phyloP scores from a whole-genome alignment of 2,329 filamentous ascomycete genomes.

The Ophiostoma perfectum region DNA sequence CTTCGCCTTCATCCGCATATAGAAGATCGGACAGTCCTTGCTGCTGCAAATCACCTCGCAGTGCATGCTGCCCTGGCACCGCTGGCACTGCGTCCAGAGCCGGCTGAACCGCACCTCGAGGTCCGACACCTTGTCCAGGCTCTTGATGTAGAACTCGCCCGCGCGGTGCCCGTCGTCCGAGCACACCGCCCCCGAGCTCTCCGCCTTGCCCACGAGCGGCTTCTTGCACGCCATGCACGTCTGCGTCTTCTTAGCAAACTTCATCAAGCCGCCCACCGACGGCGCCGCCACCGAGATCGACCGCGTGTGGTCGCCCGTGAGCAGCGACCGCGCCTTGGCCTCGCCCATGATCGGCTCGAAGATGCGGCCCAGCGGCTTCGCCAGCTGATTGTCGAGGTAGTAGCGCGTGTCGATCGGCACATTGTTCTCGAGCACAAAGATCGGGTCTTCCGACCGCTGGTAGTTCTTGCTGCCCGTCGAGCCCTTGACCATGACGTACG shows the following conservation, averaged over 20 bases:
- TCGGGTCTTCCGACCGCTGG: conserved; percentile 93
- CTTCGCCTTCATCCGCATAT: conserved; percentile 99
- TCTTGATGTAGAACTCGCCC: conserved; percentile 90
- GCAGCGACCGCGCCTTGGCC: conserved; percentile 69
- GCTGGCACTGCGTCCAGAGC: conserved; percentile 96
- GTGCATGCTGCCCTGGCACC: conserved; percentile 96
- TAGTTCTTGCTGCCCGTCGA: conserved; percentile 87
- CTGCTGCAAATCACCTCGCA: conserved; percentile 96
- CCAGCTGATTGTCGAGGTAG: conserved; percentile 96
- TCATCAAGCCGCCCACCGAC: conserved; percentile 90
- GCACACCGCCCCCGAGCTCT: conserved; percentile 74
- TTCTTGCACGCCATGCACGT: conserved; percentile 99
- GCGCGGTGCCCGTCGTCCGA: conserved; percentile 76
- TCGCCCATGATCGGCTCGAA: conserved; percentile 97
- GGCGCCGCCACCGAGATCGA: conserved; percentile 88
- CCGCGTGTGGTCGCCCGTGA: conserved; percentile 92
- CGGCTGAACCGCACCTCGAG: conserved; percentile 88
- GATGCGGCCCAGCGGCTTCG: conserved; percentile 88
- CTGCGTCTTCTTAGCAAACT: conserved; percentile 94
- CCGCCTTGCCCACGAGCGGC: conserved; percentile 72
- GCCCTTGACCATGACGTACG: conserved; percentile 96
- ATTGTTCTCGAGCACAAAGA: conserved; percentile 96
- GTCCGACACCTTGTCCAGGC: conserved; percentile 80
- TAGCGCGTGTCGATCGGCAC: conserved; percentile 97
- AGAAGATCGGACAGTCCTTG: conserved; percentile 97